Evolutionary conservation across 441 rosid species (phyloP).

Genomic region (Manihot esculenta): DNA sequence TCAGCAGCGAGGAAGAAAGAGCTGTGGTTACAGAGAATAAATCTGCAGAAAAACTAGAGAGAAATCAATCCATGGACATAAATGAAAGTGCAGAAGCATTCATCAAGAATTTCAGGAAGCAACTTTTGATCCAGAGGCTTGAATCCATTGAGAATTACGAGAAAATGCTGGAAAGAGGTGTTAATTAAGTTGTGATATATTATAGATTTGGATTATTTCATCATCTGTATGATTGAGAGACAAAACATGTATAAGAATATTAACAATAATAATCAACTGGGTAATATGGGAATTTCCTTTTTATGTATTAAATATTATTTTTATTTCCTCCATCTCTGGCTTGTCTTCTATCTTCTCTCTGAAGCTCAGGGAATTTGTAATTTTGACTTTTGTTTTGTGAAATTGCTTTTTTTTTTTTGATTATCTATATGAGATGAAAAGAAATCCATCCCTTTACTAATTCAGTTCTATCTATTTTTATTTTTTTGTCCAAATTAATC

Average conservation of each 20-base stretch:
- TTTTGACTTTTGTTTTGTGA: too few relatives aligned
- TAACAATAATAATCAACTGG: not conserved
- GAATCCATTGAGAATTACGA: constrained; percentile 71
- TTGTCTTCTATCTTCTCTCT: too few relatives aligned
- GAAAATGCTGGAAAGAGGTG: constrained; percentile 60
- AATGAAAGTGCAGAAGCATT: constrained; percentile 80
- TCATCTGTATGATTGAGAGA: not conserved
- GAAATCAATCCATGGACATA: constrained; percentile 54
- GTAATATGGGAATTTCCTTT: not conserved
- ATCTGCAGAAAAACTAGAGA: constrained; percentile 25
- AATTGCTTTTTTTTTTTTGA: too few relatives aligned
- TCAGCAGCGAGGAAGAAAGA: not conserved
- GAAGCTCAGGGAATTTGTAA: too few relatives aligned
- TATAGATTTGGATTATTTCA: not conserved
- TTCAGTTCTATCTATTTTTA: too few relatives aligned
- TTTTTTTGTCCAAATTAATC: too few relatives aligned
- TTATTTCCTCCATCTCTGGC: not conserved
- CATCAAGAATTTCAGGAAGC: constrained; percentile 68
- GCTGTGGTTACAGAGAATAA: not conserved
- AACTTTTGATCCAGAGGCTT: constrained; percentile 69
- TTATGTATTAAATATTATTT: too few relatives aligned
- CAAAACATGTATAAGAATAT: not conserved
- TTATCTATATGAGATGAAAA: too few relatives aligned
- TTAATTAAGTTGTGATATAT: too few relatives aligned
- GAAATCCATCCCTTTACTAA: too few relatives aligned